Conservation (phyloP, 140 eudicot species). For the Anethum foeniculum region DNA sequence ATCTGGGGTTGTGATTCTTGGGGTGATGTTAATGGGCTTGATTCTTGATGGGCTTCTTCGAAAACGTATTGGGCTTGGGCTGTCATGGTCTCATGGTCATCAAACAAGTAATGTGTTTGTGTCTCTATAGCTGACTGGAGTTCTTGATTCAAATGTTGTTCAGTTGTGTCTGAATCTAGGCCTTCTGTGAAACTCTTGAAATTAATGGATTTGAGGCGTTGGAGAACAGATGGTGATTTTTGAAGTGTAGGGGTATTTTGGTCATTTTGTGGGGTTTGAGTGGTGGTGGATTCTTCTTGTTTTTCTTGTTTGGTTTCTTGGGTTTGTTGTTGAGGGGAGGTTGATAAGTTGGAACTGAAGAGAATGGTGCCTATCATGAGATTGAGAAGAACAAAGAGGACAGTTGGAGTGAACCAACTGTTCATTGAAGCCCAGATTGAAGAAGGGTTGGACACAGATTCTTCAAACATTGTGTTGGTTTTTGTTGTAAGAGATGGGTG, state of each 20-base stretch:
- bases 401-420: slow-evolving; percentile 85
- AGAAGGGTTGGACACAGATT: slow-evolving; percentile 41
- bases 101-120: slow-evolving; percentile 25
- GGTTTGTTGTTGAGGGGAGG: slow-evolving; percentile 18
- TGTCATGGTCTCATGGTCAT: slow-evolving; percentile 13
- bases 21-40: neutral
- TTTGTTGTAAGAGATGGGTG: neutral
- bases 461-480: slow-evolving; percentile 47
- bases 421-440: slow-evolving; percentile 59
- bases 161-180: slow-evolving; percentile 21
- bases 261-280: neutral
- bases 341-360: slow-evolving; percentile 50
- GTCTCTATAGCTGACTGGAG: neutral
- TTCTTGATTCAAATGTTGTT: slow-evolving; percentile 12
- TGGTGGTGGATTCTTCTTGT: neutral
- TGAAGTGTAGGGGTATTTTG: slow-evolving; percentile 19
- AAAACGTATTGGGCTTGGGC: slow-evolving; percentile 10
- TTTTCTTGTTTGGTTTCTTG: slow-evolving; percentile 14
- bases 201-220: slow-evolving; percentile 61
- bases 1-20: slow-evolving; percentile 1
- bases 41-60: neutral
- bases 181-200: slow-evolving; percentile 20
- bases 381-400: slow-evolving; percentile 76
- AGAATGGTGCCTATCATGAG: slow-evolving; percentile 82
- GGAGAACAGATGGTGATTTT: slow-evolving; percentile 55